Evolutionary conservation across 2,329 filamentous ascomycete species (phyloP).

Genomic region (Cucurbitaria berberidis): DNA sequence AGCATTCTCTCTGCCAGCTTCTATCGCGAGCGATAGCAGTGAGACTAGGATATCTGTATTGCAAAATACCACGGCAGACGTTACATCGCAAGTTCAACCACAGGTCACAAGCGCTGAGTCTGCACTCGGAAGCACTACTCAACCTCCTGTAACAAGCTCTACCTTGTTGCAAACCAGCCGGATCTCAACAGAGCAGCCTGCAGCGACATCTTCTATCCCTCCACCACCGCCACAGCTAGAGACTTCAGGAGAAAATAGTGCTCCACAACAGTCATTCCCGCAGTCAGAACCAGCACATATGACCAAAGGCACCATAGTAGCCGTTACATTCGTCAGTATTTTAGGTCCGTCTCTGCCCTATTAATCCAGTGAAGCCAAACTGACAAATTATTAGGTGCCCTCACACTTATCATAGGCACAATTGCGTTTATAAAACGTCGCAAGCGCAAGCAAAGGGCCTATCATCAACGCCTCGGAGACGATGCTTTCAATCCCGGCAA

Average conservation of each 20-base stretch:
- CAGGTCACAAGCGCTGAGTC: conserved; percentile 7
- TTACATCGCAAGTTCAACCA: conserved; percentile 14
- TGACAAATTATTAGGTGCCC: conserved; percentile 26
- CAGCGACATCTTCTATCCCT: neutral
- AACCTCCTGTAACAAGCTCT: conserved; percentile 5
- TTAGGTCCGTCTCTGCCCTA: conserved; percentile 27
- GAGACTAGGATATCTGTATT: neutral
- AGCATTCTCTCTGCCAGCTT: neutral
- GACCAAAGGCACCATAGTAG: conserved; percentile 37
- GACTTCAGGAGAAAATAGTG: conserved; percentile 1
- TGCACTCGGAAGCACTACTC: conserved; percentile 1
- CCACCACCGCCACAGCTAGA: conserved; percentile 1
- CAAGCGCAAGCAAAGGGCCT: conserved; percentile 21
- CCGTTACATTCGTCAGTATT: conserved; percentile 40
- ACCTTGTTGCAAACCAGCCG: conserved; percentile 1
- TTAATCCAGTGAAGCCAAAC: neutral
- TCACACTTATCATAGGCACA: conserved; percentile 32
- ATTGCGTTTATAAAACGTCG: conserved; percentile 35
- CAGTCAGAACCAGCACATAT: conserved; percentile 24
- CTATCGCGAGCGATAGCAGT: neutral
- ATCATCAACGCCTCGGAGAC: conserved; percentile 25
- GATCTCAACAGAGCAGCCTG: conserved; percentile 1
- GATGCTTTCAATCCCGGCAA: conserved; percentile 37
- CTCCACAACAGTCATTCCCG: conserved; percentile 8
- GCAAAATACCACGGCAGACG: conserved; percentile 4